Base-by-base conservation (phyloP, 305 asterid species). In the Fraxinus greggii region DNA sequence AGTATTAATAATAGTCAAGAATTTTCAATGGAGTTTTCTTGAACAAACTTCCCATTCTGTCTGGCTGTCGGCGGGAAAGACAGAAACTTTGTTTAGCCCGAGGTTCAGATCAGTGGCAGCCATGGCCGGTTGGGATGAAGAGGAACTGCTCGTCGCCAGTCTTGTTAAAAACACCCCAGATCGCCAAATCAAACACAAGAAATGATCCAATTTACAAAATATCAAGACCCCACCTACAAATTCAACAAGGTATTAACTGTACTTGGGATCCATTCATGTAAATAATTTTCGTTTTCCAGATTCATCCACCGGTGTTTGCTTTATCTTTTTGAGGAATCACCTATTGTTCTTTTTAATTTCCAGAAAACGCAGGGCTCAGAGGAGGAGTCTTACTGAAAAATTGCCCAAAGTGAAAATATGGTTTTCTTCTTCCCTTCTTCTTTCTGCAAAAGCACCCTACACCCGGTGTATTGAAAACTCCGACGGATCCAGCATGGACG, bases 61-160 rank as follows among this genome's bases (percentile, higher is more conserved):
- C 1, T 21, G 70, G 0, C 13, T 8, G 70, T 61, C 31, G 15
- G 29, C 45, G 45, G 12, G 15, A 81, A 81, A 78, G 32, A 82
- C n/a, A n/a, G 92, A 85, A 19, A 75, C 33, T 59, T 12, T 93
- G 87, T 87, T 95, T 87, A 95, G 97, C 82, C 98, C 99, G 19
- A 79, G 97, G 82, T 95, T 95, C 80, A 87, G 93, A 86, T 93
- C 99, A 0, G 93, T 90, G 40, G 99, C 97, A 19, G 97, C 92
- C 73, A 91, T 93, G 99, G 99, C 99, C 28, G 99, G 99, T 73
- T 95, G 99, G 99, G 99, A 95, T 63, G 98, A 95, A 86, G 99
- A 94, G 83, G 91, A 98, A 5, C 93, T 95, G 79, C 83, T 94
- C 74, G 31, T 88, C 0, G 97, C 98, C 2, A 87, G 86, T 82